Evolutionary conservation across 257 asterid genomes (phyloP).

Genomic region (Solanum verrucosum): DNA sequence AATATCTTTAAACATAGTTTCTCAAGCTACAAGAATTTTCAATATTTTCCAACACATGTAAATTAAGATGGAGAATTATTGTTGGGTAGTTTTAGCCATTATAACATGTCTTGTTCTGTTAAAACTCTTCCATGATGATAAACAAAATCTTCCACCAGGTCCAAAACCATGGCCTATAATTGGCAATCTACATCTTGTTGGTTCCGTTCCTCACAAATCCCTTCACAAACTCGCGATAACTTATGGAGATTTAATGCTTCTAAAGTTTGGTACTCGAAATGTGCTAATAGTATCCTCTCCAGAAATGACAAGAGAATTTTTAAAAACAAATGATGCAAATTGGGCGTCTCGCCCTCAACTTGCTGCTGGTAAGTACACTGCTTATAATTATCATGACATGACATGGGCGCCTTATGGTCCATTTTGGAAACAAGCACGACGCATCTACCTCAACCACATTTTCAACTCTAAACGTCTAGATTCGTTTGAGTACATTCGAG

Average conservation of each 20-base stretch:
- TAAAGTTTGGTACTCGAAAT: constrained; percentile 19
- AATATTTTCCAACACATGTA: neutral
- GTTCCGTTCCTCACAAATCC: constrained; percentile 9
- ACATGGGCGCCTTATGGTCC: constrained; percentile 35
- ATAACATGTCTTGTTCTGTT: neutral
- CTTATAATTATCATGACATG: constrained; percentile 18
- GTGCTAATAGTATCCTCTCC: constrained; percentile 33
- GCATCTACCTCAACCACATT: constrained; percentile 12
- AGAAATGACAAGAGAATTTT: constrained; percentile 27
- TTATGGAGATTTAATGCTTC: constrained; percentile 27
- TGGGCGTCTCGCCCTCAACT: constrained; percentile 30
- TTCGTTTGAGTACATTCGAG: constrained; percentile 3
- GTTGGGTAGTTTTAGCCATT: neutral
- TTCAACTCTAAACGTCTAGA: constrained; percentile 18
- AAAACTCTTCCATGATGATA: neutral
- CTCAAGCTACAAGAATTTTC: neutral
- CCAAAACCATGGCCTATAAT: constrained; percentile 35
- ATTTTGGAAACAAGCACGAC: constrained; percentile 22
- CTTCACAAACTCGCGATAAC: constrained; percentile 11
- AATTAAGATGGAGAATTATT: neutral
- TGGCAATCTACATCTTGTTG: constrained; percentile 23
- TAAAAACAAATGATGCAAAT: constrained; percentile 12
- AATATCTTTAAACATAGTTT: no score
- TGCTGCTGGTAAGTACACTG: constrained; percentile 25
- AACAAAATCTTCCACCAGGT: constrained; percentile 20